Conservation (phyloP, 805 yeast genomes). For the Maudiozyma barnettii region DNA sequence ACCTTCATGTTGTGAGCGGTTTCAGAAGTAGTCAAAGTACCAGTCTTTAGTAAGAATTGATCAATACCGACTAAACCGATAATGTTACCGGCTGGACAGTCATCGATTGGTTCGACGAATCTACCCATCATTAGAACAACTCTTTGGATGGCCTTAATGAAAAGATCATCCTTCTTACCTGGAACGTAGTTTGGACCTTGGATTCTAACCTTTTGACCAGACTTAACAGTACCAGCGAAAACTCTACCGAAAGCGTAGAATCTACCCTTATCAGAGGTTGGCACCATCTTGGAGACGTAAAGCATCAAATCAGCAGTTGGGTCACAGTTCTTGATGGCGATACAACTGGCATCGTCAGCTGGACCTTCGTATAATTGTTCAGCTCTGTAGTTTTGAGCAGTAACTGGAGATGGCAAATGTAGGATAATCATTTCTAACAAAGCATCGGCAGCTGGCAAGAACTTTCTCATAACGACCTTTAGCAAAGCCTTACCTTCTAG, state of each 20-base stretch:
- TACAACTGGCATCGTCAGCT: constrained; percentile 78
- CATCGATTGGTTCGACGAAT: constrained; percentile 94
- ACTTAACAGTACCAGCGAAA: constrained; percentile 97
- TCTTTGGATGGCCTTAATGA: constrained; percentile 96
- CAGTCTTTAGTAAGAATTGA: constrained; percentile 98
- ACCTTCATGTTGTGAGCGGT: constrained; percentile 98
- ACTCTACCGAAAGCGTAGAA: constrained; percentile 99
- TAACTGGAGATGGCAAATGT: constrained; percentile 98
- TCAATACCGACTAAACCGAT: constrained; percentile 99
- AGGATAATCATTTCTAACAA: constrained; percentile 96
- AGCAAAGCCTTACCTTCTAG: constrained; percentile 97
- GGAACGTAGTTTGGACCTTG: constrained; percentile 99
- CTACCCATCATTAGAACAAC: constrained; percentile 99
- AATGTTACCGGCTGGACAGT: constrained; percentile 99
- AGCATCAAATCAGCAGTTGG: constrained; percentile 97
- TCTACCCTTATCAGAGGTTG: constrained; percentile 99
- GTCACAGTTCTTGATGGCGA: constrained; percentile 96
- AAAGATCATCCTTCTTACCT: constrained; percentile 96
- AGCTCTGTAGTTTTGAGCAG: constrained; percentile 99
- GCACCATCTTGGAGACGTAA: constrained; percentile 99
- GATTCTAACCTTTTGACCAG: constrained; percentile 98
- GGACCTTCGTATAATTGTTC: constrained; percentile 99
- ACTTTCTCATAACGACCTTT: constrained; percentile 98
- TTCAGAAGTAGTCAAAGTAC: constrained; percentile 96
- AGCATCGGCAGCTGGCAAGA: constrained; percentile 99